Evolutionary conservation across 371 early-diverging fungal genomes (phyloP), one percentile per base, ranked within the genome.

Genomic region (Conidiobolus incongruus): DNA sequence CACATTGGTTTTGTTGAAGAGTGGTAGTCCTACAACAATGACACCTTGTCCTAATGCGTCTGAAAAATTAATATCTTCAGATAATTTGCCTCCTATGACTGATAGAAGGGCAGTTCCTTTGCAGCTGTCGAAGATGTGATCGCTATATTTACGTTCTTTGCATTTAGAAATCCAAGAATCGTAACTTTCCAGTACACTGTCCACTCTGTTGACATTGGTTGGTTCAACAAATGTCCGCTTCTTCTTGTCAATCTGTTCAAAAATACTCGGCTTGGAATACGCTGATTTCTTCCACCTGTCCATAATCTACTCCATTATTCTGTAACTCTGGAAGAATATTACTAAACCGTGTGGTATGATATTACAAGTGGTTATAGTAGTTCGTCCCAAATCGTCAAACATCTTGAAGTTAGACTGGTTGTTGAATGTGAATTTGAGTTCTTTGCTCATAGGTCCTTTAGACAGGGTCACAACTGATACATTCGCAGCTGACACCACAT

Each of bases 51-150:
- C 91, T 41, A 90, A 49, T 11, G 71, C 67, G 48, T 91, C 89
- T 3, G 81, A 74, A 42, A 93, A 94, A 53, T 97, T 93, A 53
- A 97, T 93, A 3, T 98, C 99, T 60, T 99, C 99, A 45, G 87
- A 86, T 68, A 98, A 69, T 52, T 79, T 85, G 5, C 98, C 99
- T 17, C 92, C 91, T 1, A 99, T 87, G 1, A 99, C 97, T 45
- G 84, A 80, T 35, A 98, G 61, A 35, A 99, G 51, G 11, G 98
- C 52, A 0, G 88, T 84, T 0, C 95, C 95, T 12, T 48, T 47
- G 13, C 38, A 46, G 0, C 47, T 48, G 12, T 12, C 21, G 8
- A 26, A 26, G 3, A 26, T 3, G 8, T 3, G 26, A 3, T 26
- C 26, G 6, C 15, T 35, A 20, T 20, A 11, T 12, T 16, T 30